Conservation (phyloP, 2,329 filamentous ascomycete genomes). For the Cordyceps tenuipes region DNA sequence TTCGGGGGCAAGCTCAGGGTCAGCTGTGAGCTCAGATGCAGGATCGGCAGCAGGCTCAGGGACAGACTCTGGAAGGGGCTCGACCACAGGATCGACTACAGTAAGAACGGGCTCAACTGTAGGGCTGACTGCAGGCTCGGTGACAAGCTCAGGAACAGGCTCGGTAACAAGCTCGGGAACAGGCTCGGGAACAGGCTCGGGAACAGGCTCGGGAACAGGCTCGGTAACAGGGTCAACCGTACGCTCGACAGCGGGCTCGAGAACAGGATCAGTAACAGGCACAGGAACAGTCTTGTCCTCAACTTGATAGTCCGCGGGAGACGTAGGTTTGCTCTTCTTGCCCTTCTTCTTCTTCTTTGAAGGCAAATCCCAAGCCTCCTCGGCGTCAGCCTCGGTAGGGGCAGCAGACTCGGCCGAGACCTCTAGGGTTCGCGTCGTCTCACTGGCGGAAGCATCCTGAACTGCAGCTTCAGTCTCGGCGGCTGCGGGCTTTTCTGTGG, state of each 20-base stretch:
- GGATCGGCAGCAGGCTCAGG: background rate
- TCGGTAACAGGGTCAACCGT: background rate
- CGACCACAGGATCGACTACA: background rate
- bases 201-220: background rate
- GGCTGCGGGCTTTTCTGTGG: background rate
- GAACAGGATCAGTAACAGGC: background rate
- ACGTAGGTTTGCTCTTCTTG: slow-evolving; percentile 17
- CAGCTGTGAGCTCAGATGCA: too few relatives aligned
- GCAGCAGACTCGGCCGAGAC: background rate
- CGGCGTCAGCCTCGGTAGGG: slow-evolving; percentile 19
- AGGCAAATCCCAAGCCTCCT: slow-evolving; percentile 12
- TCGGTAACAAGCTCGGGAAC: background rate
- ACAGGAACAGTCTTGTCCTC: background rate
- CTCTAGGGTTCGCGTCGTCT: background rate
- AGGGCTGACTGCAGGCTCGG: background rate
- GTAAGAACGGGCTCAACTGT: too few relatives aligned
- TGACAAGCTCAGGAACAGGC: background rate
- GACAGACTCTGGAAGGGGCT: background rate
- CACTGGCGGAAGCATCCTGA: too few relatives aligned
- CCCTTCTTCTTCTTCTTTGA: slow-evolving; percentile 30
- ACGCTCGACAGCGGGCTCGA: background rate
- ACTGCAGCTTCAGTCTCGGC: background rate
- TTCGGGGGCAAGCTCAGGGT: too few relatives aligned
- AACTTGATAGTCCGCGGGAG: background rate
- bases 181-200: background rate